Percentiles rank a stretch among this genome's conserved stretches.
Evolutionary conservation across 257 asterid species (phyloP).

Genomic region (Asclepias syriaca): DNA sequence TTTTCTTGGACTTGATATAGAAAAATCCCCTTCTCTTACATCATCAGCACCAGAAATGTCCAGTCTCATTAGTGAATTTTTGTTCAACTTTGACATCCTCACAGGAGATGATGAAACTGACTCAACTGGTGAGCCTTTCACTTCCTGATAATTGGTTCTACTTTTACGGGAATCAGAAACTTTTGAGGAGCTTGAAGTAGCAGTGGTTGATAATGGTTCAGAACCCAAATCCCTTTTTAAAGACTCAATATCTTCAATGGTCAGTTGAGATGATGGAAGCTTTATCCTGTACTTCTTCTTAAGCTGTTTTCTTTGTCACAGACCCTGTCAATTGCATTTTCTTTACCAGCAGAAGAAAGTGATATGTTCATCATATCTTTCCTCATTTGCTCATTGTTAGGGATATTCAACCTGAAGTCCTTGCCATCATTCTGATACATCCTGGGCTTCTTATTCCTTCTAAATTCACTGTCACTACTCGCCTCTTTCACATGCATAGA

Average conservation of each 20-base stretch:
- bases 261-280: slow-evolving; percentile 25
- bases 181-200: slow-evolving; percentile 95
- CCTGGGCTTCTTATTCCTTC: slow-evolving; percentile 45
- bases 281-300: slow-evolving; percentile 36
- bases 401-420: slow-evolving; percentile 31
- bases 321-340: slow-evolving; percentile 22
- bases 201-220: slow-evolving; percentile 55
- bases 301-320: slow-evolving; percentile 36
- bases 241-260: slow-evolving; percentile 55
- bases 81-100: slow-evolving; percentile 35
- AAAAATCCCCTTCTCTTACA: slow-evolving; percentile 25
- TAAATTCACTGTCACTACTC: slow-evolving; percentile 38
- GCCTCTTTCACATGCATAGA: slow-evolving; percentile 33
- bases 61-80: slow-evolving; percentile 31
- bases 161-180: slow-evolving; percentile 67
- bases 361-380: slow-evolving; percentile 27
- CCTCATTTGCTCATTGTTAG: slow-evolving; percentile 28
- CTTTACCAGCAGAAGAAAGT: slow-evolving; percentile 33
- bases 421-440: slow-evolving; percentile 44
- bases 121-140: slow-evolving; percentile 75
- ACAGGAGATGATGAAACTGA: slow-evolving; percentile 94
- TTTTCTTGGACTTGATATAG: slow-evolving; percentile 29
- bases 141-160: slow-evolving; percentile 39
- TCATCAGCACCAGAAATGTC: slow-evolving; percentile 32
- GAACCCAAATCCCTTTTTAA: slow-evolving; percentile 64